Conservation (phyloP, 495 filamentous ascomycete species). For the Glutinoglossum americanum region DNA sequence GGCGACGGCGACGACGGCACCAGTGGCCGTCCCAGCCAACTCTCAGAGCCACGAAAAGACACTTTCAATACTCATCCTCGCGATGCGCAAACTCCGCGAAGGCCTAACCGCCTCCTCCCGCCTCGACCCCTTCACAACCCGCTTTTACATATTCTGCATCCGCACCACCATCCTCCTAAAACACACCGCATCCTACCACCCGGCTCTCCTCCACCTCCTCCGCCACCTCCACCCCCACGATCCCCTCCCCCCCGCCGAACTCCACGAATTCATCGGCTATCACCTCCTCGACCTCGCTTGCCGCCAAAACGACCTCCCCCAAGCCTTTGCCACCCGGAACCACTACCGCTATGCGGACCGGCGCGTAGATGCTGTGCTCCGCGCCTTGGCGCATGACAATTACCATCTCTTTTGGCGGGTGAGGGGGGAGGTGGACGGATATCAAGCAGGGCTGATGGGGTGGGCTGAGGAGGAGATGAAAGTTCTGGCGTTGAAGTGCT, state of each 20-base stretch:
- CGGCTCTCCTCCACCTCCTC: constrained; percentile 62
- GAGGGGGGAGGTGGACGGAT: constrained; percentile 49
- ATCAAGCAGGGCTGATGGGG: constrained; percentile 56
- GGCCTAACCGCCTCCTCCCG: constrained; percentile 55
- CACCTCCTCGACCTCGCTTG: constrained; percentile 77
- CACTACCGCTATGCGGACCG: constrained; percentile 33
- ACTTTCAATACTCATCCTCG: constrained; percentile 38
- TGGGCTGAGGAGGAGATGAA: constrained; percentile 51
- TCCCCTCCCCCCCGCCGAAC: constrained; percentile 41
- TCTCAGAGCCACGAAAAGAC: background rate
- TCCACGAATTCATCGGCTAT: constrained; percentile 59
- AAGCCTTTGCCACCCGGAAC: constrained; percentile 42
- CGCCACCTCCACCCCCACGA: constrained; percentile 40
- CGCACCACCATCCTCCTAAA: constrained; percentile 57
- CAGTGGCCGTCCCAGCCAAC: background rate
- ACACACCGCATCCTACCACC: constrained; percentile 73
- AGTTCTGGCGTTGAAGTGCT: constrained; percentile 55
- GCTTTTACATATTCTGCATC: constrained; percentile 45
- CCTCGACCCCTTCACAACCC: constrained; percentile 28
- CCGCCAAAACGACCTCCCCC: constrained; percentile 48
- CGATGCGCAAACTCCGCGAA: constrained; percentile 83
- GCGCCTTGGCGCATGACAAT: constrained; percentile 55
- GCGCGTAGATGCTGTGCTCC: constrained; percentile 42
- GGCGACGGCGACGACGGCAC: background rate
- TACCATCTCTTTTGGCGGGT: constrained; percentile 60